These are phyloP conservation scores for Candida nitratophila DNA, from an alignment of 805 yeast genomes.

Conservation along the genomic window DNA sequence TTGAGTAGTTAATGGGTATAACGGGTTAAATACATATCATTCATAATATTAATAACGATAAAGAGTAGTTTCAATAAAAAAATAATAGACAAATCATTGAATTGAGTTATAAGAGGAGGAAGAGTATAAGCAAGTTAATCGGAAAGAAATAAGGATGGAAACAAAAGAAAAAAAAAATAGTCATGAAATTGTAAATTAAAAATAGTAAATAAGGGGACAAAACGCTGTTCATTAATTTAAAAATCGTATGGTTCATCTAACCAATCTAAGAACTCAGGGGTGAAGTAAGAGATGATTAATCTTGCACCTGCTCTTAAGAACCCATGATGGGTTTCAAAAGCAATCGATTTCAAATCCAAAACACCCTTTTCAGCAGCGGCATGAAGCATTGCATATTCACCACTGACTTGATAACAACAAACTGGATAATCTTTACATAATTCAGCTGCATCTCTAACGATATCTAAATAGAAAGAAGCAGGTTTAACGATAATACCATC, in stretches of 20 bases:
- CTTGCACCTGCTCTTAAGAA: conserved; percentile 94
- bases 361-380: conserved; percentile 97
- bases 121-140: no score
- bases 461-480: conserved; percentile 88
- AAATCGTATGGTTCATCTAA: conserved; percentile 32
- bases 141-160: no score
- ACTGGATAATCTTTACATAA: conserved; percentile 81
- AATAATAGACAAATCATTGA: no score
- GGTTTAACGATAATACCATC: conserved; percentile 96
- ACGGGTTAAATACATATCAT: no score
- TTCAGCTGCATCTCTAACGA: conserved; percentile 80
- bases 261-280: conserved; percentile 97
- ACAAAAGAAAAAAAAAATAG: no score
- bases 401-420: conserved; percentile 94
- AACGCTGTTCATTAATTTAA: no score
- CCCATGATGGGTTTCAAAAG: conserved; percentile 86
- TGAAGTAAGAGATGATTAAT: conserved; percentile 82
- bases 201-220: no score
- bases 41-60: no score
- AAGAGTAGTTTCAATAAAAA: no score
- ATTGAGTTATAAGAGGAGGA: no score
- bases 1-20: no score
- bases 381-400: conserved; percentile 96
- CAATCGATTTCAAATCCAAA: conserved; percentile 71
- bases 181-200: no score